Conservation (phyloP, 2,329 filamentous ascomycete genomes). For the Alternaria atra region DNA sequence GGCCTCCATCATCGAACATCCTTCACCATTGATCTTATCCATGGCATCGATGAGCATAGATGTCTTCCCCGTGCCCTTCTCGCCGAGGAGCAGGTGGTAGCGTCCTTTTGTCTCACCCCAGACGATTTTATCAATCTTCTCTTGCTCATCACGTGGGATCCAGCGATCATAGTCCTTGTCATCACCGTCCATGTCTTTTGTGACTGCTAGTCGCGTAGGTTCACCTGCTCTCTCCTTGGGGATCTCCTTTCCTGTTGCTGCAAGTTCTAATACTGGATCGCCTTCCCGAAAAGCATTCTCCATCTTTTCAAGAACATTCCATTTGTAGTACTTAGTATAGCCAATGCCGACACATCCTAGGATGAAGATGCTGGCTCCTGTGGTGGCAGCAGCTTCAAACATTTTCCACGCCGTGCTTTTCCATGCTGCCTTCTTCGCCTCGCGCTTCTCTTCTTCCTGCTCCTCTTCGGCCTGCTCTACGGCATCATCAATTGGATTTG, state of each 20-base stretch:
- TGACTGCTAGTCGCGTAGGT: constrained; percentile 27
- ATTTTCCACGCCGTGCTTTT: constrained; percentile 59
- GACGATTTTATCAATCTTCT: constrained; percentile 82
- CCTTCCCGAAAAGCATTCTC: constrained; percentile 89
- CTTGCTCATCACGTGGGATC: constrained; percentile 85
- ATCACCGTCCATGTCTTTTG: constrained; percentile 50
- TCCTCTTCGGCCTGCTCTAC: constrained; percentile 33
- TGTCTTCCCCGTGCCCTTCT: constrained; percentile 96
- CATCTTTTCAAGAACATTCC: constrained; percentile 90
- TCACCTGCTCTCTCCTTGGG: constrained; percentile 25
- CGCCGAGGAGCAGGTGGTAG: constrained; percentile 90
- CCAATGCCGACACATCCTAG: constrained; percentile 58
- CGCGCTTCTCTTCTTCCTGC: constrained; percentile 14
- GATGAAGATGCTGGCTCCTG: constrained; percentile 60
- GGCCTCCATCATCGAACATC: constrained; percentile 94
- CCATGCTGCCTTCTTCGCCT: constrained; percentile 40
- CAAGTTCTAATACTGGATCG: constrained; percentile 83
- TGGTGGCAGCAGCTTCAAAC: constrained; percentile 62
- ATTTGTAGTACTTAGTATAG: constrained; percentile 75
- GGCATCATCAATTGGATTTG: constrained; percentile 51
- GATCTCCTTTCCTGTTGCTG: constrained; percentile 48
- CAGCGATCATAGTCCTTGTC: constrained; percentile 71
- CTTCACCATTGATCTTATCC: constrained; percentile 88
- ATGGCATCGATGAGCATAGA: constrained; percentile 97
- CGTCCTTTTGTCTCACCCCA: constrained; percentile 76